Conservation (phyloP, 805 yeast genomes). For the Geotrichum ghanense region DNA sequence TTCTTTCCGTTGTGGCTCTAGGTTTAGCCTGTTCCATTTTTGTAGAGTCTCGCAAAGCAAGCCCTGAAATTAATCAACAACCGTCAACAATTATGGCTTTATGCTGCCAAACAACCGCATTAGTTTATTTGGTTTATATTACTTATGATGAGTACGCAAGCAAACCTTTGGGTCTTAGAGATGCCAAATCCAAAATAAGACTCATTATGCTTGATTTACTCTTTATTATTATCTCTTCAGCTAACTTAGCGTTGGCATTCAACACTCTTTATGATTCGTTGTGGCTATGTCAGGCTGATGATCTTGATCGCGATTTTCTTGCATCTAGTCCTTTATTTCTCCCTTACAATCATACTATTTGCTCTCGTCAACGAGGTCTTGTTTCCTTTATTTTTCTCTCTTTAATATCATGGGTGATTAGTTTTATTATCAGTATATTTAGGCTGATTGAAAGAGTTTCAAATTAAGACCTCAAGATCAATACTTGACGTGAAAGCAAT, state of each 20-base stretch:
- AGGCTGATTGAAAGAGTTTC: conserved; percentile 54
- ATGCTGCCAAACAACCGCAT: conserved; percentile 67
- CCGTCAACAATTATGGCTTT: conserved; percentile 92
- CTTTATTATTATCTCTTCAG: conserved; percentile 80
- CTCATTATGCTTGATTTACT: conserved; percentile 71
- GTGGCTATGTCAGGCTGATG: conserved; percentile 55
- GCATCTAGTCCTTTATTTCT: conserved; percentile 13
- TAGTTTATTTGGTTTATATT: conserved; percentile 67
- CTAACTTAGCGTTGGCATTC: conserved; percentile 77
- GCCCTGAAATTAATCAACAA: conserved; percentile 45
- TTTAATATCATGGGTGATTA: conserved; percentile 70
- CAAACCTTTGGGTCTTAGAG: conserved; percentile 81
- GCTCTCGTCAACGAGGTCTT: conserved; percentile 67
- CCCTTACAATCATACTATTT: conserved; percentile 40
- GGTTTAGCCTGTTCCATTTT: conserved; percentile 52
- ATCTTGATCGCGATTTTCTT: conserved; percentile 18
- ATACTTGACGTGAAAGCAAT: too few species aligned
- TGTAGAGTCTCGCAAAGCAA: conserved; percentile 24
- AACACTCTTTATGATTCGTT: conserved; percentile 66
- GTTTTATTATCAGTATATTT: conserved; percentile 73
- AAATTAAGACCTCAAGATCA: neutral
- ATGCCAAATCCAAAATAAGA: conserved; percentile 73
- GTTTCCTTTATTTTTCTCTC: conserved; percentile 70
- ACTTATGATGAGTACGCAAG: conserved; percentile 87
- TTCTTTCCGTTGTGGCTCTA: conserved; percentile 55